Evolutionary conservation across 2,329 filamentous ascomycete species (phyloP), one percentile per base, ranked within the genome.

Genomic region (Alternaria infectoria): DNA sequence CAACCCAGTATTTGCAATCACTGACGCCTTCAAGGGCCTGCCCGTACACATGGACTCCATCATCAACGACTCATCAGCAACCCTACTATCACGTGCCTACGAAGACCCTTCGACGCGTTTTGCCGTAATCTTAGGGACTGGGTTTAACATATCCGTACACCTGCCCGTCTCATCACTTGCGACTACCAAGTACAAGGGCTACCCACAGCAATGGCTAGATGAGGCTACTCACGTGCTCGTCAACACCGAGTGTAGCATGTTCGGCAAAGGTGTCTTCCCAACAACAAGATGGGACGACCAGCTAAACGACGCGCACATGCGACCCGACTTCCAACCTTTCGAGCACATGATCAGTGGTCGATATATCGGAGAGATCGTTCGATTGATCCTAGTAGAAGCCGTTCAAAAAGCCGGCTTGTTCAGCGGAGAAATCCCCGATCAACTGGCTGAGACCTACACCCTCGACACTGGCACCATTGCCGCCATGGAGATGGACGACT

Each of bases 211-310:
- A 43, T 89, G 87, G 86, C 83, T 86, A 61, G 81, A 84, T 26
- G 80, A 83, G 44, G 87, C 87, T n/a, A 82, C 85, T 28, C 84
- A 88, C 62, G 88, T 90, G 30, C 85, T 90, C 56, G 84, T 89
- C 70, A 90, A 90, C 74, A 90, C 86, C 8, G 88, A 90, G 73
- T 81, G 89, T 69, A 89, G 87, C 80, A 89, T 90, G 88, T 89
- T 89, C 66, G 88, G 86, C 51, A 84, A 87, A 61, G 81, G 84
- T 21, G 82, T 89, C 26, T 81, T 89, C 40, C 86, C 87, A 1
- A 84, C 83, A 68, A 89, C 88, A 6, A 81, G 85, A 13, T 90
- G 88, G 88, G 88, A 90, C 67, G 86, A 89, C 8, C 71, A 83
- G 28, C 80, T 90, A 52, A 90, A 90, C 74, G 76, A 79, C 26